Base-by-base conservation (phyloP, 1,284 basidiomycete genomes). In the Mycena citricolor region DNA sequence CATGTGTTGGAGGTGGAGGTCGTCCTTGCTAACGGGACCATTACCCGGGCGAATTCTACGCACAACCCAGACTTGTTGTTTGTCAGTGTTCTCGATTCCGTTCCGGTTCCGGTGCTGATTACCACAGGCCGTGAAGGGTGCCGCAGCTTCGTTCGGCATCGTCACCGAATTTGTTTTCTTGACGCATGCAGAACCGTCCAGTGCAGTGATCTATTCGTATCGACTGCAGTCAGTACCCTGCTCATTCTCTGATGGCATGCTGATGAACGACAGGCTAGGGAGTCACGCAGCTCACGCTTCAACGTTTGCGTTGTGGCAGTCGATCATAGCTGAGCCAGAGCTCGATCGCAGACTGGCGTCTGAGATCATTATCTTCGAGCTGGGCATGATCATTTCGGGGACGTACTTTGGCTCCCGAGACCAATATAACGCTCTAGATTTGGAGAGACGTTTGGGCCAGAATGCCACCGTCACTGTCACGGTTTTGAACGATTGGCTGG, bases 321-420 rank as follows among this genome's bases (percentile, higher is more conserved):
- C 17, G 4, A 47, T 56, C 35, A 49, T 54, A 32, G 29, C 50
- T 7, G 47, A 56, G 22, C 54, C 54, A 14, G 19, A 28, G 6
- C 42, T 56, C n/a, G 42, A 47, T 30, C 49, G 52, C 30, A 56
- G 54, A 39, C 43, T 56, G 30, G 54, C 54, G 8, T 52, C 52
- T 19, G 41, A 56, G 23, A 39, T 56, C 2, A 46, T 54, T 28
- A 19, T 54, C n/a, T 54, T 50, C 19, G 43, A 52, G 25, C 40
- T 54, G 23, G 52, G 53, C 5, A 54, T 54, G 52, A 47, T 56
- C 14, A 54, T 56, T 11, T 42, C 46, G 13, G 34, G 44, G 34
- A 56, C 54, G 2, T 56, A 49, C 39, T 56, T 56, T 19, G 54
- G 54, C 25, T 49, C 52, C 8, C 36, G 32, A 12, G 47, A 44